Conservation (phyloP, 352 stramenopile species). For the Phytophthora constricta region DNA sequence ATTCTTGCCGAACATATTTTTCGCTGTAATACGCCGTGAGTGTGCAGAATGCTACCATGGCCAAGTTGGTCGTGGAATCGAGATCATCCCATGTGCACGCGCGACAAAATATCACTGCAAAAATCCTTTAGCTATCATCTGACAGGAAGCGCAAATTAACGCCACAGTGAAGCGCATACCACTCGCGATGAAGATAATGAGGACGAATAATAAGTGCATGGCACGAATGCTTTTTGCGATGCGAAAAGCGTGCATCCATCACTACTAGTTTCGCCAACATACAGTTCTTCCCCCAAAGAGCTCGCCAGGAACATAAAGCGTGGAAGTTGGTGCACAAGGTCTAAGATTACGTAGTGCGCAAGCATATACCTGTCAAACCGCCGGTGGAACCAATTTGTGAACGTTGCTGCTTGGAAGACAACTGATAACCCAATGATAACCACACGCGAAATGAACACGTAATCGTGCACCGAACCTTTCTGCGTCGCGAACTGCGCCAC, state of each 20-base stretch:
- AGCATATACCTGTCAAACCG: constrained; percentile 63
- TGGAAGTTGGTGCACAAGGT: constrained; percentile 56
- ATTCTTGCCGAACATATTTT: constrained; percentile 67
- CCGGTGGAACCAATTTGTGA: constrained; percentile 48
- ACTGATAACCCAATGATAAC: constrained; percentile 49
- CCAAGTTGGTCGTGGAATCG: constrained; percentile 54
- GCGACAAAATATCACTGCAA: constrained; percentile 64
- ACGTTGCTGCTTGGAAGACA: constrained; percentile 51
- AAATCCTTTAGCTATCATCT: constrained; percentile 52
- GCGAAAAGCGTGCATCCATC: constrained; percentile 50
- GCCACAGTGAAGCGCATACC: constrained; percentile 76
- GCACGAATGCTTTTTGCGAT: constrained; percentile 64
- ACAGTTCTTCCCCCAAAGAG: constrained; percentile 35
- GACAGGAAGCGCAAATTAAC: constrained; percentile 50
- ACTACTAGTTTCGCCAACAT: background rate
- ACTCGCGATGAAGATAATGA: constrained; percentile 66
- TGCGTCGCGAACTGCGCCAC: constrained; percentile 56
- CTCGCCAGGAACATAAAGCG: constrained; percentile 50
- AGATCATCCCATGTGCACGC: constrained; percentile 56
- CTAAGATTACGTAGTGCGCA: constrained; percentile 55
- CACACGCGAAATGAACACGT: constrained; percentile 51
- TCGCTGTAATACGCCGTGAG: constrained; percentile 74
- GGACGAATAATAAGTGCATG: constrained; percentile 61
- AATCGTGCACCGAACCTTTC: constrained; percentile 25
- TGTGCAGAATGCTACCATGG: constrained; percentile 72